A percentile compares a stretch with the other conserved stretches of the same genome.
phyloP scores from a whole-genome alignment of 1,284 basidiomycete species.

The Ceraceosorus guamensis region DNA sequence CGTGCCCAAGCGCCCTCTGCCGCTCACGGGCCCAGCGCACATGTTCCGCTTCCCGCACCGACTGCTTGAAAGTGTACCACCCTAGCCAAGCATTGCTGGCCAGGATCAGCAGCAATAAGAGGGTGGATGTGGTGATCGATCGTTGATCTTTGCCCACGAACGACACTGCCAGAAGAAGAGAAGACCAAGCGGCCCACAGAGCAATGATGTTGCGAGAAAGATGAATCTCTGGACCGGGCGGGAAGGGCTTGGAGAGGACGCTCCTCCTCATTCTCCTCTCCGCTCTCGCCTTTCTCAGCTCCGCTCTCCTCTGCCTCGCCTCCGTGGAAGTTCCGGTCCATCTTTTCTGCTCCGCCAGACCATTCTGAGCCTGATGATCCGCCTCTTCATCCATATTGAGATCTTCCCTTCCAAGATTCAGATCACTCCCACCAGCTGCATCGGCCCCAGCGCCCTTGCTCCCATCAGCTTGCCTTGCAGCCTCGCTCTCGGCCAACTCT shows the following conservation, averaged over 20 bases:
- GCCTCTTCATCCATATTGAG: neutral
- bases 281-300: too few species aligned
- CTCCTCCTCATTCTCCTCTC: too few species aligned
- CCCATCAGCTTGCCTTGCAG: too few species aligned
- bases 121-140: conserved; percentile 1
- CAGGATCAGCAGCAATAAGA: conserved; percentile 7
- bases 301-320: neutral
- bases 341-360: neutral
- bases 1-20: conserved; percentile 4
- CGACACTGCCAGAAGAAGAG: too few species aligned
- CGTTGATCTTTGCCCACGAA: too few species aligned
- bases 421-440: too few species aligned
- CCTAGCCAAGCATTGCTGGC: conserved; percentile 22
- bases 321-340: neutral
- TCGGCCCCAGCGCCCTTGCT: too few species aligned
- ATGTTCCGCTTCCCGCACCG: conserved; percentile 16
- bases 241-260: too few species aligned
- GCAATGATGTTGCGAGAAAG: too few species aligned
- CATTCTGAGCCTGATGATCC: neutral
- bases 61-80: conserved; percentile 16
- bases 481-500: neutral
- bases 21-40: conserved; percentile 22
- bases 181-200: too few species aligned
- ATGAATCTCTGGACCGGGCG: too few species aligned
- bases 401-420: neutral